Conservation (phyloP, 2,329 filamentous ascomycete genomes). For the Lomentospora prolificans region DNA sequence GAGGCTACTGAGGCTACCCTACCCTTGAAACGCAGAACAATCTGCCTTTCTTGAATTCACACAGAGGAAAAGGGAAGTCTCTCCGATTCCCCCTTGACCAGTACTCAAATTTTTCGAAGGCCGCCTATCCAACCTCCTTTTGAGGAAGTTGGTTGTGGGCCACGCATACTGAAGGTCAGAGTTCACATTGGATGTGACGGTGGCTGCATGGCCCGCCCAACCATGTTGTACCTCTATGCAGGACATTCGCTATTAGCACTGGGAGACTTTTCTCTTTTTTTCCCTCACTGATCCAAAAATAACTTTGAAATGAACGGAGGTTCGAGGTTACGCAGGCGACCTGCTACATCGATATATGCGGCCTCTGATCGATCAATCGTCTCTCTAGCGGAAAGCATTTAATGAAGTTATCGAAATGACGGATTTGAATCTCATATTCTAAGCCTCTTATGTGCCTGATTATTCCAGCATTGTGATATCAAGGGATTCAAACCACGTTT, state of each 20-base stretch:
- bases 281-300: neutral
- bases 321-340: too few species aligned
- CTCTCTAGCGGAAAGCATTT: neutral
- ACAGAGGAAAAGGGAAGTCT: too few species aligned
- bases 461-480: too few species aligned
- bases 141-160: neutral
- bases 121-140: constrained; percentile 2
- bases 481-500: too few species aligned
- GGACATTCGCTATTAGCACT: neutral
- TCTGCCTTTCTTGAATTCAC: too few species aligned
- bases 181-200: constrained; percentile 3
- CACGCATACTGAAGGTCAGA: neutral
- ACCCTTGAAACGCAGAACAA: too few species aligned
- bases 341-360: neutral
- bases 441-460: neutral
- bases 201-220: constrained; percentile 5
- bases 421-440: neutral
- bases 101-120: too few species aligned
- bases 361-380: neutral
- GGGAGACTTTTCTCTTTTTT: neutral
- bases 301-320: too few species aligned
- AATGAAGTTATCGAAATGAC: neutral
- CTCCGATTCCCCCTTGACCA: too few species aligned
- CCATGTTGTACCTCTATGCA: constrained; percentile 1
- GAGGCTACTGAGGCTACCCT: too few species aligned